phyloP scores from a whole-genome alignment of 352 stramenopile species.

The Pythium myriotylum region DNA sequence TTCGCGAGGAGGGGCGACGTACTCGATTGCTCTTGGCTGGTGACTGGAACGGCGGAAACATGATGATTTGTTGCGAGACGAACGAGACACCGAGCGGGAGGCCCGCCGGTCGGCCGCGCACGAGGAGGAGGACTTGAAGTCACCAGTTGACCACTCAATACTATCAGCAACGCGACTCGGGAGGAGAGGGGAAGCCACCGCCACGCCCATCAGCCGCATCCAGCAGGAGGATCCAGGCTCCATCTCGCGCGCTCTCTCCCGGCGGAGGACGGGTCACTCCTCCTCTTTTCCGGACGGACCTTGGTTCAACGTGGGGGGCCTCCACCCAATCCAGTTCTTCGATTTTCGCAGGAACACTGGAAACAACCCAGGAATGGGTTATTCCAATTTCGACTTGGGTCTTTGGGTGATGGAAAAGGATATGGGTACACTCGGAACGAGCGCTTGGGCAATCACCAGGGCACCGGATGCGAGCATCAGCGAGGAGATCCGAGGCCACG shows the following conservation, averaged over 20 bases:
- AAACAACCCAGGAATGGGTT: constrained; percentile 20
- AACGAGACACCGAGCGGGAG: constrained; percentile 15
- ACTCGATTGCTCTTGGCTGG: constrained; percentile 2
- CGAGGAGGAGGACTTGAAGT: too few species aligned
- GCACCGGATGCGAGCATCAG: not conserved
- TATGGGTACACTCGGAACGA: constrained; percentile 29
- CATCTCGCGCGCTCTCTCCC: too few species aligned
- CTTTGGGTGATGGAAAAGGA: constrained; percentile 21
- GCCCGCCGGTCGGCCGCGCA: too few species aligned
- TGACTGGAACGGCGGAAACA: not conserved
- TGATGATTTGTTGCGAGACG: constrained; percentile 8
- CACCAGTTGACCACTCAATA: too few species aligned
- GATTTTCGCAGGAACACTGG: constrained; percentile 20
- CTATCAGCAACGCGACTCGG: too few species aligned
- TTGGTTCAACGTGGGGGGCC: constrained; percentile 15
- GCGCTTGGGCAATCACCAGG: not conserved
- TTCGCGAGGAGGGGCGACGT: constrained; percentile 16
- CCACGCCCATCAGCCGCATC: too few species aligned
- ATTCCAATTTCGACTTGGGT: constrained; percentile 27
- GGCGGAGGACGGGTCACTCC: constrained; percentile 23
- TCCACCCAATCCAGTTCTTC: constrained; percentile 26
- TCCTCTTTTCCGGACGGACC: too few species aligned
- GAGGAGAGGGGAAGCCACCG: too few species aligned
- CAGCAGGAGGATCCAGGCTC: too few species aligned
- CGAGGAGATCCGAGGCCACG: constrained; percentile 1